phyloP scores from a whole-genome alignment of 805 yeast species.

The Starmerella gropengiesseri region DNA sequence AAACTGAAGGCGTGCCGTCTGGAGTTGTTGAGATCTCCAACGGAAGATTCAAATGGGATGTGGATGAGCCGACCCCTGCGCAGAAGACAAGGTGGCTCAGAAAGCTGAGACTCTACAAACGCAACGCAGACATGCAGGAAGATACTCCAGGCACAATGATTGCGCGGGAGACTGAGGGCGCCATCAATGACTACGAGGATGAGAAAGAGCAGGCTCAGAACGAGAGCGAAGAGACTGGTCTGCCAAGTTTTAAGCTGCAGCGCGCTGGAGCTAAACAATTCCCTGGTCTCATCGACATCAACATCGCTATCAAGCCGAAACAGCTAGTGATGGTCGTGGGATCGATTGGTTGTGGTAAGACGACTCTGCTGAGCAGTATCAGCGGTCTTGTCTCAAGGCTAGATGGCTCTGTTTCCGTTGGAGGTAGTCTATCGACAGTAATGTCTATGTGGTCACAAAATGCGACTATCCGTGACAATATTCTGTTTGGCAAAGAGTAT shows the following conservation, averaged over 20 bases:
- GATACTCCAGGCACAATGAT: slow-evolving; percentile 7
- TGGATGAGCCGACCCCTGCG: slow-evolving; percentile 18
- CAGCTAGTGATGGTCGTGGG: slow-evolving; percentile 74
- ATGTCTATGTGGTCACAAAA: slow-evolving; percentile 81
- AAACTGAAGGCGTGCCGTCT: slow-evolving; percentile 25
- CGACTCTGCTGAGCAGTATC: slow-evolving; percentile 59
- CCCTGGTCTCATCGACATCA: slow-evolving; percentile 41
- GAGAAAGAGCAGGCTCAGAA: slow-evolving; percentile 15
- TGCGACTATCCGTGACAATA: slow-evolving; percentile 64
- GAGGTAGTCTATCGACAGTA: slow-evolving; percentile 44
- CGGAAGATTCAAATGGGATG: slow-evolving; percentile 62
- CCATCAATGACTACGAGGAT: slow-evolving; percentile 13
- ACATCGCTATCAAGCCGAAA: slow-evolving; percentile 45
- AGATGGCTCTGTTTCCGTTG: slow-evolving; percentile 41
- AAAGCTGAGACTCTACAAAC: slow-evolving; percentile 11
- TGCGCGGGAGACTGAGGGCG: slow-evolving; percentile 4
- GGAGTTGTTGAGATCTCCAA: slow-evolving; percentile 41
- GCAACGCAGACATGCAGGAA: slow-evolving; percentile 9
- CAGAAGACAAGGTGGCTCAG: slow-evolving; percentile 18
- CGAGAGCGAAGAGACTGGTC: slow-evolving; percentile 8
- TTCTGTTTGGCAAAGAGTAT: slow-evolving; percentile 51
- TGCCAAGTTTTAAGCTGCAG: slow-evolving; percentile 8
- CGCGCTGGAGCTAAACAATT: slow-evolving; percentile 28
- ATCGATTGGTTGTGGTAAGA: slow-evolving; percentile 70
- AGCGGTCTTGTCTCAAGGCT: slow-evolving; percentile 57